These are phyloP conservation scores for Calocybe cyanea DNA, from an alignment of 768 basidiomycete genomes.

Conservation along the genomic window DNA sequence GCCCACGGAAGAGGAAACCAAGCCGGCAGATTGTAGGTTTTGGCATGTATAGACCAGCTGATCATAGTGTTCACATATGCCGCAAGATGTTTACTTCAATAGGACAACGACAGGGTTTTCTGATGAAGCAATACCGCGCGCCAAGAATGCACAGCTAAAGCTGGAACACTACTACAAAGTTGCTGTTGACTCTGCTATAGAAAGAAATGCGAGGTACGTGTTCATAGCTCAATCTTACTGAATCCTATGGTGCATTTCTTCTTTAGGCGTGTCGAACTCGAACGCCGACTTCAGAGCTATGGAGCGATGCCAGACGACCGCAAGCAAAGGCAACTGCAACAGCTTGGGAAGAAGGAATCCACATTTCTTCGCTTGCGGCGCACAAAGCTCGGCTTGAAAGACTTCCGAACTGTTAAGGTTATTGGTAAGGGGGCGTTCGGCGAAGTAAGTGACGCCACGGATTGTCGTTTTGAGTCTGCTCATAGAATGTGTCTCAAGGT, in stretches of 20 bases:
- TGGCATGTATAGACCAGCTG: neutral
- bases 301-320: slow-evolving; percentile 74
- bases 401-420: slow-evolving; percentile 97
- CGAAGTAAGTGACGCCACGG: slow-evolving; percentile 54
- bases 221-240: no score
- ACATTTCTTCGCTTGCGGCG: slow-evolving; percentile 84
- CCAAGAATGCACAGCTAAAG: slow-evolving; percentile 90
- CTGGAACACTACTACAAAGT: slow-evolving; percentile 97
- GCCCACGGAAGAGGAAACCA: slow-evolving; percentile 13
- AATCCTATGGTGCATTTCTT: no score
- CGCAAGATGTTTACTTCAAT: slow-evolving; percentile 88
- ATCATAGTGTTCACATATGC: slow-evolving; percentile 16
- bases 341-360: slow-evolving; percentile 84
- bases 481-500: slow-evolving; percentile 40
- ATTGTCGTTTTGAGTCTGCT: neutral
- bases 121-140: slow-evolving; percentile 75
- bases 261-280: slow-evolving; percentile 84
- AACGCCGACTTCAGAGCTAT: slow-evolving; percentile 73
- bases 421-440: slow-evolving; percentile 99
- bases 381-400: slow-evolving; percentile 85
- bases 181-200: slow-evolving; percentile 92
- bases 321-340: slow-evolving; percentile 77
- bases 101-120: slow-evolving; percentile 74
- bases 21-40: slow-evolving; percentile 32
- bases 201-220: slow-evolving; percentile 81